phyloP scores from a whole-genome alignment of 179 eudicot genomes.

The Camellia oleifera region DNA sequence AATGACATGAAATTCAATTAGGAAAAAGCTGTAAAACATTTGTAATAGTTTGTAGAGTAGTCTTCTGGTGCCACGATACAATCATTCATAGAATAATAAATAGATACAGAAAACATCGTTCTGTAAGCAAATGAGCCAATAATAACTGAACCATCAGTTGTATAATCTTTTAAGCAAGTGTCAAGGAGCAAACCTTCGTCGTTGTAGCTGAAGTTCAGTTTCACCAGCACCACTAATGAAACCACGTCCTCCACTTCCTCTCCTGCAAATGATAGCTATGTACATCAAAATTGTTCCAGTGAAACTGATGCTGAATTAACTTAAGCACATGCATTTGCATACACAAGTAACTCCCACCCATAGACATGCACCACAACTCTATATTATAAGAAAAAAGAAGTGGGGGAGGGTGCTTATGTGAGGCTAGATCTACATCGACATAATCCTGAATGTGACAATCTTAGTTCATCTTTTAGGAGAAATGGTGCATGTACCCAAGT shows the following conservation, averaged over 20 bases:
- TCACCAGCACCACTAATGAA: constrained; percentile 99
- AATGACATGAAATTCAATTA: neutral
- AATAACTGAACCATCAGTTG: neutral
- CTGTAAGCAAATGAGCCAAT: neutral
- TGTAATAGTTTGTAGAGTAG: neutral
- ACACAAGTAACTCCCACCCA: neutral
- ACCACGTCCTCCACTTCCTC: constrained; percentile 97
- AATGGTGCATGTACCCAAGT: neutral
- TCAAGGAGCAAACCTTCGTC: constrained; percentile 70
- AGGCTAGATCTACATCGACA: neutral
- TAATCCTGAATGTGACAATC: neutral
- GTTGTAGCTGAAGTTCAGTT: constrained; percentile 96
- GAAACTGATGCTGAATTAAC: constrained; percentile 5
- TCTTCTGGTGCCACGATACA: neutral
- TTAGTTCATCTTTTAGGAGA: neutral
- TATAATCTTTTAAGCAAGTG: neutral
- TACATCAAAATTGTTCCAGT: constrained; percentile 22
- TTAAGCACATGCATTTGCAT: neutral
- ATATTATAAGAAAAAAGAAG: neutral
- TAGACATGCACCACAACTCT: neutral
- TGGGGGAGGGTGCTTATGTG: neutral
- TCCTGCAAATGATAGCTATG: constrained; percentile 48
- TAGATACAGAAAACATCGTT: neutral
- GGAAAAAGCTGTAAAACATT: neutral
- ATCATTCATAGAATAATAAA: neutral